These are phyloP conservation scores for Teratosphaeria pseudoeucalypti DNA, from an alignment of 2,329 filamentous ascomycete genomes.

Conservation along the genomic window DNA sequence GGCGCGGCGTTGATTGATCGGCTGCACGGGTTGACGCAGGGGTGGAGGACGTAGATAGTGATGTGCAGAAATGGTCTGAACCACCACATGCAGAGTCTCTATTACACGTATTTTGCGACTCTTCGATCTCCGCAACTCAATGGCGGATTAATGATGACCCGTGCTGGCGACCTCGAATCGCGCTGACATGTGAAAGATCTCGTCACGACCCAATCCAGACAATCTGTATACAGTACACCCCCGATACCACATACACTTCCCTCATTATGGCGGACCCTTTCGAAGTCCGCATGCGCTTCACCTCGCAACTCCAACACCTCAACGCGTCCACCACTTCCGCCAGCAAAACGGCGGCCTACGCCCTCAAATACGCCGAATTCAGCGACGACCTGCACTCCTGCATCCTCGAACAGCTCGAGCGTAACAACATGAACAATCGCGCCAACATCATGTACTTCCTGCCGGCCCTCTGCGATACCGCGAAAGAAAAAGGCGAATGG, in stretches of 20 bases:
- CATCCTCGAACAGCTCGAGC: conserved; percentile 89
- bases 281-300: conserved; percentile 97
- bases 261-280: conserved; percentile 69
- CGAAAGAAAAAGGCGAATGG: conserved; percentile 40
- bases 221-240: not conserved
- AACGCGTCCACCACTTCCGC: conserved; percentile 83
- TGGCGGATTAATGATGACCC: not conserved
- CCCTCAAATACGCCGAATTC: conserved; percentile 85
- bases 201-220: not conserved
- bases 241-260: not conserved
- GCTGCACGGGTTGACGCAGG: conserved; percentile 86
- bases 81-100: too few relatives aligned
- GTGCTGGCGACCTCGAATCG: not conserved
- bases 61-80: too few relatives aligned
- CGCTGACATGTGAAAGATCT: not conserved
- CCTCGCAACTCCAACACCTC: conserved; percentile 74
- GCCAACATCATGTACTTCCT: conserved; percentile 99
- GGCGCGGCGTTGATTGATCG: conserved; percentile 92
- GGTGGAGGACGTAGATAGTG: conserved; percentile 52
- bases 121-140: too few relatives aligned
- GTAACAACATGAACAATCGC: conserved; percentile 88
- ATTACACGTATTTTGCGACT: too few relatives aligned
- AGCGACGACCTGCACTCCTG: conserved; percentile 96
- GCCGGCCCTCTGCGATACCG: conserved; percentile 84
- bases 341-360: conserved; percentile 89